Percentiles rank a stretch among this genome's conserved stretches.
Evolutionary conservation across 768 basidiomycete species (phyloP).

Genomic region (Sistotremastrum suecicum): DNA sequence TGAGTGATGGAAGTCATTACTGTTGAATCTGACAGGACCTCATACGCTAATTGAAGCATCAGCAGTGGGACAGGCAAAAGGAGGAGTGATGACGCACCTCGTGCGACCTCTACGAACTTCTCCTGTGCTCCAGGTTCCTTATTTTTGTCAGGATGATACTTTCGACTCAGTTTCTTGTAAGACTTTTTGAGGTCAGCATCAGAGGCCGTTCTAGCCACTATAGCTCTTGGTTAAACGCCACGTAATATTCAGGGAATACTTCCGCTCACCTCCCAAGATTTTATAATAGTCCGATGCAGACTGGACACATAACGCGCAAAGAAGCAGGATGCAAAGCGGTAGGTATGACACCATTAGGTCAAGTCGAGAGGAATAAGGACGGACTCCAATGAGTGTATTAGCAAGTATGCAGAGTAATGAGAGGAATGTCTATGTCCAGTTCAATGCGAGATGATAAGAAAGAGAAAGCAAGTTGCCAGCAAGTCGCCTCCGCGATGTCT

Average conservation of each 20-base stretch:
- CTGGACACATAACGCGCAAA: conserved; percentile 18
- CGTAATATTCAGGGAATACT: background rate
- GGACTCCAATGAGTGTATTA: background rate
- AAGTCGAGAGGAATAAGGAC: too few relatives aligned
- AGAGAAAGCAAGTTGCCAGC: too few relatives aligned
- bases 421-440: background rate
- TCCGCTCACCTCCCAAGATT: conserved; percentile 56
- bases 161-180: conserved; percentile 79
- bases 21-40: conserved; percentile 77
- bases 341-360: background rate
- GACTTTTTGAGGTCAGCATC: conserved; percentile 85
- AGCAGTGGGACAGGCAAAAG: background rate
- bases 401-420: background rate
- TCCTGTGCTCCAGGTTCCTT: conserved; percentile 68
- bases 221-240: background rate
- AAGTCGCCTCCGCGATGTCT: too few relatives aligned
- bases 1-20: conserved; percentile 25
- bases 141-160: conserved; percentile 94
- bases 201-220: conserved; percentile 63
- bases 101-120: conserved; percentile 83
- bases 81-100: conserved; percentile 38
- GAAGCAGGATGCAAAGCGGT: conserved; percentile 15
- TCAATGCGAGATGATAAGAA: background rate
- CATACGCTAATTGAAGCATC: conserved; percentile 63
- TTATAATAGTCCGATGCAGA: conserved; percentile 70